Percentiles rank a stretch among this genome's conserved stretches.
phyloP scores from a whole-genome alignment of 2,329 filamentous ascomycete species.

The Claviceps cyperi region DNA sequence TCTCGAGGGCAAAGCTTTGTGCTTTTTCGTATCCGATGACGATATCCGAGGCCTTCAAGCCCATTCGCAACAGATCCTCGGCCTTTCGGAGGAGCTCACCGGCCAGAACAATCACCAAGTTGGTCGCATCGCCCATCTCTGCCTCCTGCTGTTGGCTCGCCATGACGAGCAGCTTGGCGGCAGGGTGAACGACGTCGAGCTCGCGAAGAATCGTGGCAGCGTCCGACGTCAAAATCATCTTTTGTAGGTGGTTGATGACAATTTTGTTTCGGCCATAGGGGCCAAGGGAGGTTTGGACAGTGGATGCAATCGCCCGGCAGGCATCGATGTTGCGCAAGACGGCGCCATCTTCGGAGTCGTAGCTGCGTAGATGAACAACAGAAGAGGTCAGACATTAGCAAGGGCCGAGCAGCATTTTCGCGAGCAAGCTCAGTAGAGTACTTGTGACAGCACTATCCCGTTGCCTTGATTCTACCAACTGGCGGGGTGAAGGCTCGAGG shows the following conservation, averaged over 20 bases:
- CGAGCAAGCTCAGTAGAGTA: no score
- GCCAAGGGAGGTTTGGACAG: slow-evolving; percentile 91
- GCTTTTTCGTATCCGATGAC: slow-evolving; percentile 92
- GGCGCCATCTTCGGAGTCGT: slow-evolving; percentile 97
- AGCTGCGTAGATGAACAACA: slow-evolving; percentile 43
- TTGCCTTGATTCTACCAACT: no score
- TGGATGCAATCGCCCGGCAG: slow-evolving; percentile 87
- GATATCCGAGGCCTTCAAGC: slow-evolving; percentile 96
- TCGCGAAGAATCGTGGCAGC: slow-evolving; percentile 94
- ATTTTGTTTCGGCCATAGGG: slow-evolving; percentile 99
- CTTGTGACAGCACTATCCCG: no score
- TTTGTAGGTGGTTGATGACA: slow-evolving; percentile 98
- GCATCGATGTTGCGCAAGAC: slow-evolving; percentile 98
- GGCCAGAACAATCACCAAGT: slow-evolving; percentile 88
- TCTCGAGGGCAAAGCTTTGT: slow-evolving; percentile 72
- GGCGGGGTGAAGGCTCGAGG: background rate
- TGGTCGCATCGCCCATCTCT: slow-evolving; percentile 98
- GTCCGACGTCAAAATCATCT: slow-evolving; percentile 98
- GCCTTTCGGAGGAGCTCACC: slow-evolving; percentile 95
- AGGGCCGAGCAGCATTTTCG: no score
- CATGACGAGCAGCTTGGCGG: slow-evolving; percentile 96
- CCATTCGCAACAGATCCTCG: slow-evolving; percentile 91
- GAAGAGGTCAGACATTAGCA: background rate
- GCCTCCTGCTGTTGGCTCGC: slow-evolving; percentile 96
- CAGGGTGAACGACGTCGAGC: slow-evolving; percentile 95